Evolutionary conservation across 2,329 filamentous ascomycete species (phyloP).

Genomic region (Calonectria pteridis): DNA sequence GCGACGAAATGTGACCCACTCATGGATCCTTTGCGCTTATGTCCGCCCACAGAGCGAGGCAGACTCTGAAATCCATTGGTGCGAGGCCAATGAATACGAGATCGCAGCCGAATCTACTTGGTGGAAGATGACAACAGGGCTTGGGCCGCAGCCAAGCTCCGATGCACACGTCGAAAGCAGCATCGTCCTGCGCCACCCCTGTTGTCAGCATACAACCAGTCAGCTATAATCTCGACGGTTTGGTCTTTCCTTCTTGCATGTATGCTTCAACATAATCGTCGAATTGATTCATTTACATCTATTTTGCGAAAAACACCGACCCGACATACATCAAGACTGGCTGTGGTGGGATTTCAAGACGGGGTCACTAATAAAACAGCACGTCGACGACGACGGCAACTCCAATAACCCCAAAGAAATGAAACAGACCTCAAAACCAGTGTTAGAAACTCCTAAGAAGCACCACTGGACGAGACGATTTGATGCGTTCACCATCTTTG

Average conservation of each 20-base stretch:
- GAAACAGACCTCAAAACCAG: not conserved
- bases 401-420: not conserved
- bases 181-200: not conserved
- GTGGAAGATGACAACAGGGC: too few relatives aligned
- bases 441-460: too few relatives aligned
- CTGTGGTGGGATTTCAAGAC: not conserved
- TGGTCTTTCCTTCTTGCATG: not conserved
- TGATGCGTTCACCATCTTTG: not conserved
- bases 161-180: not conserved
- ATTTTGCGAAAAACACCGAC: not conserved
- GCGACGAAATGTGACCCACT: not conserved
- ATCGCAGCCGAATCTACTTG: not conserved
- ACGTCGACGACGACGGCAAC: not conserved
- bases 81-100: not conserved
- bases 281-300: too few relatives aligned
- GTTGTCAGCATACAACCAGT: not conserved
- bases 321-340: not conserved
- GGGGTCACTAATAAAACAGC: not conserved
- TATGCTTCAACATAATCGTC: not conserved
- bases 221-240: not conserved
- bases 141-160: not conserved
- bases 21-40: not conserved
- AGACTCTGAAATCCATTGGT: not conserved
- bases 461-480: not conserved
- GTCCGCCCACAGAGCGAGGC: not conserved